Evolutionary conservation across 768 basidiomycete genomes (phyloP).

Genomic region (Leccinum ochraceum): DNA sequence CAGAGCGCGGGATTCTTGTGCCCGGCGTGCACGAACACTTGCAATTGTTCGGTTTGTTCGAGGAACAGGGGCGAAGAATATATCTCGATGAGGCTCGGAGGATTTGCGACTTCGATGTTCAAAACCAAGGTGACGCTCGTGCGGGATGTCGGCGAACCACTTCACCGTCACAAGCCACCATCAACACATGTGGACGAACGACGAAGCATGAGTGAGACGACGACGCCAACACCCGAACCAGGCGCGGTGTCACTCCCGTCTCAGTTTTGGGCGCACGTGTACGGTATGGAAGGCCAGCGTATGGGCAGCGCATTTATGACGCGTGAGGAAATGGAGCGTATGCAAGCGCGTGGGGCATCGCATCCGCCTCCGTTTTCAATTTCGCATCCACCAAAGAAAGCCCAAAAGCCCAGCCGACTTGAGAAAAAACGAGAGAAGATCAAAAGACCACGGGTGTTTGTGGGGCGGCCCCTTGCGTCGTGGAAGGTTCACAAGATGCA

Average conservation of each 20-base stretch:
- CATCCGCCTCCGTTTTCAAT: neutral
- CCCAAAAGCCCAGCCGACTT: neutral
- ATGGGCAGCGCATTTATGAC: constrained; percentile 30
- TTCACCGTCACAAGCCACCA: neutral
- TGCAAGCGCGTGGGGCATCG: neutral
- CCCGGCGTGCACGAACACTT: constrained; percentile 45
- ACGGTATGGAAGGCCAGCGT: constrained; percentile 30
- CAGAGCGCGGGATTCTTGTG: constrained; percentile 38
- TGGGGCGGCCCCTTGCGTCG: constrained; percentile 24
- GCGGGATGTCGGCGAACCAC: constrained; percentile 15
- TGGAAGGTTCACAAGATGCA: constrained; percentile 26
- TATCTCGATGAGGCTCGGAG: constrained; percentile 33
- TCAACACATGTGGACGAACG: neutral
- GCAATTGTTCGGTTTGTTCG: constrained; percentile 51
- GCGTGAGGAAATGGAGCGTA: constrained; percentile 6
- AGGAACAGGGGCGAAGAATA: constrained; percentile 48
- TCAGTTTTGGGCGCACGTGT: constrained; percentile 38
- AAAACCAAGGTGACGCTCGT: constrained; percentile 28
- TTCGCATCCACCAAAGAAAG: neutral
- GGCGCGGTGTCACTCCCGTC: neutral
- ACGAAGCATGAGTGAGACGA: neutral
- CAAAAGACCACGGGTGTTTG: constrained; percentile 22
- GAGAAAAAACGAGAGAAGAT: constrained; percentile 3
- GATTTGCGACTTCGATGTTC: constrained; percentile 22
- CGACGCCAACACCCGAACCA: constrained; percentile 7